Conservation (phyloP, 352 stramenopile species). For the Aphanomyces invadans region DNA sequence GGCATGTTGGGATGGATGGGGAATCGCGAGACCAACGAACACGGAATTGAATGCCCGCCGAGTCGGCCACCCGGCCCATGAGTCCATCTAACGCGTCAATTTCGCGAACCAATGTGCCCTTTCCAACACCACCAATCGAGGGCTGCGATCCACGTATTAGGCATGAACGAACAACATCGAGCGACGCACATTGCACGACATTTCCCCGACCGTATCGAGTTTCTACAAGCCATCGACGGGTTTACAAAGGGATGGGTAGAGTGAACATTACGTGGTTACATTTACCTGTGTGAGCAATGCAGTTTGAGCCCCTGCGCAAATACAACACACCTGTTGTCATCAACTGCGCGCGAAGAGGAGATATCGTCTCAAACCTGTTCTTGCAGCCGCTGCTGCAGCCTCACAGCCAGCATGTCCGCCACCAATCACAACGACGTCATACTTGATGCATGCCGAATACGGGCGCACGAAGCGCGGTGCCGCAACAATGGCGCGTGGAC, state of each 20-base stretch:
- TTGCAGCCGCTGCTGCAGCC: conserved; percentile 81
- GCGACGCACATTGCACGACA: conserved; percentile 93
- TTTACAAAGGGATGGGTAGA: background rate
- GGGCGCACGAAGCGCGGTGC: background rate
- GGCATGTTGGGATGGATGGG: background rate
- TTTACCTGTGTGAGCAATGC: conserved; percentile 88
- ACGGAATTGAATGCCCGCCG: conserved; percentile 94
- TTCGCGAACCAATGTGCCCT: conserved; percentile 97
- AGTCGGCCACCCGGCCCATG: conserved; percentile 94
- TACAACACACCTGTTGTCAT: too few relatives aligned
- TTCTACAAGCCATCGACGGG: conserved; percentile 36
- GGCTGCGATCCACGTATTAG: conserved; percentile 45
- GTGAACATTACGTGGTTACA: background rate
- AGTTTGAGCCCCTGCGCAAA: conserved; percentile 80
- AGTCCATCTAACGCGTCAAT: conserved; percentile 97
- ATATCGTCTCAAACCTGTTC: conserved; percentile 33
- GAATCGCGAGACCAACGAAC: conserved; percentile 7
- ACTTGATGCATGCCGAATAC: conserved; percentile 16
- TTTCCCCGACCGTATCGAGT: conserved; percentile 93
- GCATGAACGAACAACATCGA: conserved; percentile 9
- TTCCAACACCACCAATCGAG: conserved; percentile 97
- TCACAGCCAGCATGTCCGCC: conserved; percentile 89
- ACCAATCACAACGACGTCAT: conserved; percentile 87
- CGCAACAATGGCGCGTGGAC: background rate
- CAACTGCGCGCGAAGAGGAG: background rate